phyloP scores from a whole-genome alignment of 1,139 yeast species.

The Hyphopichia khmerensis region DNA sequence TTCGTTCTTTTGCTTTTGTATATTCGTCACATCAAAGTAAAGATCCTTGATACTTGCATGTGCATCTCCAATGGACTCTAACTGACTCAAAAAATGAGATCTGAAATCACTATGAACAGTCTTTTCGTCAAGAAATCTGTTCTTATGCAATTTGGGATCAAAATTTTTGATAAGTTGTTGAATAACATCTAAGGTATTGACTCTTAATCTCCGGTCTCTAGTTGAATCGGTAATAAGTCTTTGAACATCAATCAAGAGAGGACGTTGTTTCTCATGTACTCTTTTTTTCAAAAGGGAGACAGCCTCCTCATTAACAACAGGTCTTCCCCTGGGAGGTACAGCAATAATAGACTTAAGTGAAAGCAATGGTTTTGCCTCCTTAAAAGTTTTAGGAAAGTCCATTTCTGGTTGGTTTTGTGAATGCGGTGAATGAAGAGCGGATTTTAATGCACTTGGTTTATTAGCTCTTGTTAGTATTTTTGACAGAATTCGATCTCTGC shows the following conservation, averaged over 20 bases:
- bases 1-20: constrained; percentile 41
- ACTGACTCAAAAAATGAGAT: constrained; percentile 27
- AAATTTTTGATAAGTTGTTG: constrained; percentile 30
- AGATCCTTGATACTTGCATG: constrained; percentile 44
- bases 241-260: constrained; percentile 29
- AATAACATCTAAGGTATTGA: constrained; percentile 40
- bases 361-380: constrained; percentile 2
- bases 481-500: not conserved
- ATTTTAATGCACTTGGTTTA: not conserved
- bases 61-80: constrained; percentile 33
- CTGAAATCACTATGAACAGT: constrained; percentile 30
- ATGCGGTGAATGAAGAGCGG: not conserved
- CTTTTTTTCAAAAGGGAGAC: constrained; percentile 21
- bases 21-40: constrained; percentile 30
- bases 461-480: not conserved
- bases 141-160: constrained; percentile 17
- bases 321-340: not conserved
- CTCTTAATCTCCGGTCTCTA: constrained; percentile 23
- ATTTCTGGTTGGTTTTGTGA: not conserved
- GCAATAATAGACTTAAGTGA: constrained; percentile 3
- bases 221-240: constrained; percentile 22
- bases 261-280: constrained; percentile 22
- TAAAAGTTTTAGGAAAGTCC: not conserved
- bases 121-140: constrained; percentile 18
- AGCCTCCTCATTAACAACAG: constrained; percentile 2